Percentiles rank a stretch among this genome's conserved stretches.
Conservation (phyloP, 2,329 filamentous ascomycete species). For the Aspergillus japonicus region DNA sequence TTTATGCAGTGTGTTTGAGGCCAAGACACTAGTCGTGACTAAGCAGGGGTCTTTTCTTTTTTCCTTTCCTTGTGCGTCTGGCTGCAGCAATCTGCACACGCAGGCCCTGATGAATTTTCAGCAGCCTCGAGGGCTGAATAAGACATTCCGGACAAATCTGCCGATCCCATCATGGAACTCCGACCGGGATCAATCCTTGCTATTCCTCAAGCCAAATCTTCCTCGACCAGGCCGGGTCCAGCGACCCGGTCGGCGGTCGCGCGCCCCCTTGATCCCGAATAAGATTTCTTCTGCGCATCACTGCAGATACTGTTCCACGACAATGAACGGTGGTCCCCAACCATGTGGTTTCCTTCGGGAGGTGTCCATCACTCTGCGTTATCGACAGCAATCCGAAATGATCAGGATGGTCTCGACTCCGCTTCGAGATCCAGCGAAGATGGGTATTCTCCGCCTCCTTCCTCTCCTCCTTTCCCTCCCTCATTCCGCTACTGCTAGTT, state of each 20-base stretch:
- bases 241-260: neutral
- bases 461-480: neutral
- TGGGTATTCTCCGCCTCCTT: neutral
- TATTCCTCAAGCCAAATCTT: neutral
- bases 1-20: neutral
- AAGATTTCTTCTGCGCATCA: neutral
- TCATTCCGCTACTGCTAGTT: neutral
- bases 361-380: slow-evolving; percentile 3
- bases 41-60: neutral
- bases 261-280: neutral
- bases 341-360: neutral
- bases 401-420: slow-evolving; percentile 4
- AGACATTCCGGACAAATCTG: neutral
- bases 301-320: neutral
- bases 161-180: neutral
- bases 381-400: neutral
- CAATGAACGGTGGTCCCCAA: neutral
- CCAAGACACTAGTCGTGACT: neutral
- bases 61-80: neutral
- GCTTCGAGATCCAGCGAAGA: neutral
- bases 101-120: neutral
- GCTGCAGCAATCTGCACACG: neutral
- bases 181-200: neutral
- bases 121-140: neutral
- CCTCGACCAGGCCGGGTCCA: neutral